Evolutionary conservation across 2,329 filamentous ascomycete species (phyloP), one percentile per base, ranked within the genome.

Genomic region (Aureobasidium sp.): DNA sequence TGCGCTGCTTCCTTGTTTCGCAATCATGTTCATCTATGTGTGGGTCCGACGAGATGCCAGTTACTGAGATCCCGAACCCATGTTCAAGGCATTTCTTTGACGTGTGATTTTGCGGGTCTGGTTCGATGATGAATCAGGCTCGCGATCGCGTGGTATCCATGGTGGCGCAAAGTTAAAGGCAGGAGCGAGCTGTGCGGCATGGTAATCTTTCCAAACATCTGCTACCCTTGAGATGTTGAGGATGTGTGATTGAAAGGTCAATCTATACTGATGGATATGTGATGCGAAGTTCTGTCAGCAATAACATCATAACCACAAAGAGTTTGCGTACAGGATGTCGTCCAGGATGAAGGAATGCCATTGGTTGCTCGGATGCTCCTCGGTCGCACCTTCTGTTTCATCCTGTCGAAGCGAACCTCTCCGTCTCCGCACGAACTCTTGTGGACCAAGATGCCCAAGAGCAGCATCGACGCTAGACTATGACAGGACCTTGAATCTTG

Each of bases 331-430:
- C 3, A 27, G 31, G 3, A 12, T 47, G 54, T 58, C 42, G 54
- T 58, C 35, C 19, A 14, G 1, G 5, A 47, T 37, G 1, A 14
- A 58, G 12, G 17, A 7, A 4, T 33, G 19, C 6, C n/a, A 58
- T 58, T 58, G 42, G 53, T 12, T 12, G 27, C 19, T 37, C 54
- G 54, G 54, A 47, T 47, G 40, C 42, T 45, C 39, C 9, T 58
- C 54, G 54, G 54, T 19, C 29, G 42, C 17, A 31, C 29, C 29
- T 37, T 27, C 22, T 47, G 54, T 58, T 58, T 58, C 54, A 58
- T 11, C 40, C 24, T 37, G 42, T 19, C n/a, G 52, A 56, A 33
- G 37, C 39, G 39, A 56, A 14, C 52, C 5, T 29, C 33, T 44
- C 24, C 17, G 1, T 24, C 24, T 27, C 35, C 22, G 50, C 50